Evolutionary conservation across 768 basidiomycete genomes (phyloP), one percentile per base, ranked within the genome.

Genomic region (Saitozyma sp.): DNA sequence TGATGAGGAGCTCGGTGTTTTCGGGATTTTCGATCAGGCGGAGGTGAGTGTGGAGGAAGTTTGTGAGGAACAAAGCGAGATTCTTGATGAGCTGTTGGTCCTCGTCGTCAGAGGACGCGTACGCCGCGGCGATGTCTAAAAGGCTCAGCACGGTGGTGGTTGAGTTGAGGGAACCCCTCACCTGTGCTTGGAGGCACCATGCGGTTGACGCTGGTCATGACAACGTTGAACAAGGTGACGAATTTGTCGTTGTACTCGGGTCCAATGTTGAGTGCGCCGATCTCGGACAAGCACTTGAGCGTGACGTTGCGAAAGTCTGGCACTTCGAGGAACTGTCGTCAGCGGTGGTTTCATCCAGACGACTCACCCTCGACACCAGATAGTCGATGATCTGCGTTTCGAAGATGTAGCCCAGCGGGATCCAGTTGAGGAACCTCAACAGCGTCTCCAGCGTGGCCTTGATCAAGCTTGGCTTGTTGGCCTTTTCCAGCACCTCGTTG

Each of bases 241-340:
- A 97, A 99, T 85, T 99, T 98, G 37, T 88, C 87, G 79, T 99
- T 94, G 80, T 97, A 99, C 83, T 97, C 95, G 13, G 93, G 88
- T 16, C 92, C 92, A 56, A 98, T 92, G 76, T 89, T 91, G 48
- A 99, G 86, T 4, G 88, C 90, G 4, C 92, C 96, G 67, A 99
- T 96, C 81, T 98, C 95, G 9, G 92, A 92, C 42, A 99, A 83
- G 79, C 96, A 99, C 81, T 93, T 95, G 62, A 99, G 83, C 6
- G 95, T 96, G 66, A 97, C 86, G 73, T 98, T 98, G 61, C 96
- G 89, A 84, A 97, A 99, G 65, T 98, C 94, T 38, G 92, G 89
- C 2, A 90, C 88, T 81, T 98, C 95, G 46, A 99, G 85, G 83
- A 98, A 98, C 94, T 97, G 76, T 14, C 17, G 29, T 65, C 49